phyloP scores from a whole-genome alignment of 2,329 filamentous ascomycete genomes.

The Colletotrichum cordylinicola region DNA sequence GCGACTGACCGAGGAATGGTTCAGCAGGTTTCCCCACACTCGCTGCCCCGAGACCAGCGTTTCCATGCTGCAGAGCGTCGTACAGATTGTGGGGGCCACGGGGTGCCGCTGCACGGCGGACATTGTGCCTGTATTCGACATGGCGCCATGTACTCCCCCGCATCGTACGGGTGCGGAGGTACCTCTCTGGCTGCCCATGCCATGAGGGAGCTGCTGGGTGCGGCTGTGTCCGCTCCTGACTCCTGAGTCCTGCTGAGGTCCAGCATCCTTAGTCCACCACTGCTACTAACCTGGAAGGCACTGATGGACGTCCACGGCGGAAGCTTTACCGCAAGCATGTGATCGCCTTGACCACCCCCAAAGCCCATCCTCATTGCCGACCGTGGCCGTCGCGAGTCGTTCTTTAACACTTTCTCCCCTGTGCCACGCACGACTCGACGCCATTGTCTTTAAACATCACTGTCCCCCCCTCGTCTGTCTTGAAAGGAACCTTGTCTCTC shows the following conservation, averaged over 20 bases:
- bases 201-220: background rate
- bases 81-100: background rate
- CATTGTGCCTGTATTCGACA: background rate
- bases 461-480: background rate
- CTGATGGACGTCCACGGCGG: background rate
- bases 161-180: background rate
- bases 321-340: constrained; percentile 12
- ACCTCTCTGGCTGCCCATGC: background rate
- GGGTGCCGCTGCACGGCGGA: background rate
- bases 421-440: background rate
- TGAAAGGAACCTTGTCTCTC: background rate
- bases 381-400: constrained; percentile 21
- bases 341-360: constrained; percentile 3
- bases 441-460: constrained; percentile 12
- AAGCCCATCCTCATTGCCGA: constrained; percentile 9
- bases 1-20: background rate
- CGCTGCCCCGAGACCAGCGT: background rate
- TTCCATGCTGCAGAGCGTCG: background rate
- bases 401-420: constrained; percentile 10
- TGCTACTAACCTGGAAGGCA: background rate
- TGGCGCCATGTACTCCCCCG: background rate
- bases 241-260: background rate
- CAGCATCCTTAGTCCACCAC: background rate
- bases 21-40: background rate
- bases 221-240: background rate